Conservation (phyloP, 192 early-diverging fungal species). For the Spinellus fusiger region DNA sequence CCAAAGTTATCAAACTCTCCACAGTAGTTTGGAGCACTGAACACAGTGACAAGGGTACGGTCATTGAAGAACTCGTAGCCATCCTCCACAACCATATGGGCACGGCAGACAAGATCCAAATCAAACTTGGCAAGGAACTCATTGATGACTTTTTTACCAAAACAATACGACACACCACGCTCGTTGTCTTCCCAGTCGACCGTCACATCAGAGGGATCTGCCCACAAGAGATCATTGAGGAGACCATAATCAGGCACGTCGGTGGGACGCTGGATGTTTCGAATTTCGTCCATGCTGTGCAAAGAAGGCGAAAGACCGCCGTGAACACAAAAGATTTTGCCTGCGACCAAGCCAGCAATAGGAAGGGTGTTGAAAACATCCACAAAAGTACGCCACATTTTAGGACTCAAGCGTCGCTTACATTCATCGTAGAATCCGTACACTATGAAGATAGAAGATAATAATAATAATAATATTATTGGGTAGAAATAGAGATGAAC, state of each 20-base stretch:
- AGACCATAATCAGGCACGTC: slow-evolving; percentile 93
- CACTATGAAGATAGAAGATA: slow-evolving; percentile 47
- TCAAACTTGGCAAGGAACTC: slow-evolving; percentile 82
- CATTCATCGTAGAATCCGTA: slow-evolving; percentile 99
- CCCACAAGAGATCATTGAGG: slow-evolving; percentile 91
- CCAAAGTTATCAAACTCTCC: slow-evolving; percentile 28
- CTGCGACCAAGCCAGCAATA: slow-evolving; percentile 87
- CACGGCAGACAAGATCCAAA: slow-evolving; percentile 93
- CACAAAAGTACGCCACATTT: slow-evolving; percentile 89
- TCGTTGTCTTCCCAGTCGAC: slow-evolving; percentile 90
- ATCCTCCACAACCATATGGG: slow-evolving; percentile 97
- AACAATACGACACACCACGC: slow-evolving; percentile 91
- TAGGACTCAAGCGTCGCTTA: slow-evolving; percentile 80
- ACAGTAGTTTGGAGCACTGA: slow-evolving; percentile 91
- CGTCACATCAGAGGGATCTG: slow-evolving; percentile 79
- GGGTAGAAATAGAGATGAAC: background rate
- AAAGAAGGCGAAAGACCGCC: slow-evolving; percentile 83
- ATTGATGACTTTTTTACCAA: slow-evolving; percentile 78
- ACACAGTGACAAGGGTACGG: slow-evolving; percentile 89
- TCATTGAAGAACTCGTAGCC: slow-evolving; percentile 99
- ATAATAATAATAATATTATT: slow-evolving; percentile 14
- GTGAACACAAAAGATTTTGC: slow-evolving; percentile 94
- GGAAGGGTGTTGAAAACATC: slow-evolving; percentile 92
- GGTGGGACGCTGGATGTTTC: slow-evolving; percentile 69
- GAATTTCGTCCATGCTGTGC: slow-evolving; percentile 82